Evolutionary conservation across 805 yeast genomes (phyloP).

Genomic region (Cyberlindnera suaveolens): DNA sequence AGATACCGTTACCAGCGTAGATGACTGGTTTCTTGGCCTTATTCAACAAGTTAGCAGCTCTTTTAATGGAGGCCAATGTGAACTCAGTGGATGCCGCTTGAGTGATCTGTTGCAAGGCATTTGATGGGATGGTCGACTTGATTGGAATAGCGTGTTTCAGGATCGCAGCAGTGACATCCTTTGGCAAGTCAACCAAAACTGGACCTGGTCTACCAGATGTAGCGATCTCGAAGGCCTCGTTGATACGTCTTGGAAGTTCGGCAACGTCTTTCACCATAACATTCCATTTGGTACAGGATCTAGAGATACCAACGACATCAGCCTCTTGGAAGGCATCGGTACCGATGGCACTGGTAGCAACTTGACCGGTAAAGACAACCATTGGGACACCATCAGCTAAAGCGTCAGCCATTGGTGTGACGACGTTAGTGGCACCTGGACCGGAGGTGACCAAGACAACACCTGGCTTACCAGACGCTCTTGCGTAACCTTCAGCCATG

Average conservation of each 20-base stretch:
- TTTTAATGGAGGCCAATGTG: constrained; percentile 64
- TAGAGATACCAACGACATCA: constrained; percentile 92
- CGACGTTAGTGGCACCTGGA: constrained; percentile 97
- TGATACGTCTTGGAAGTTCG: constrained; percentile 90
- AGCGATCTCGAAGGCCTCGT: constrained; percentile 97
- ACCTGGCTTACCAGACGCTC: constrained; percentile 94
- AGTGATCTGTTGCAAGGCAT: constrained; percentile 64
- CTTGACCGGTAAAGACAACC: constrained; percentile 97
- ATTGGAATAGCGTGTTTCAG: constrained; percentile 83
- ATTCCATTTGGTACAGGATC: constrained; percentile 98
- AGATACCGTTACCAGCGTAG: constrained; percentile 88
- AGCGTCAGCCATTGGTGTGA: constrained; percentile 98
- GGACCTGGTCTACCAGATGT: constrained; percentile 97
- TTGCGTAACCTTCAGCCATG: constrained; percentile 99
- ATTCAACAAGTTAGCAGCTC: constrained; percentile 75
- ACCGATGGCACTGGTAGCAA: constrained; percentile 91
- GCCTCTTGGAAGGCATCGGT: constrained; percentile 99
- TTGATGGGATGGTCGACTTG: constrained; percentile 64
- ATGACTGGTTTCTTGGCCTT: constrained; percentile 81
- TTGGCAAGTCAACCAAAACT: constrained; percentile 94
- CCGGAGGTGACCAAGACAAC: constrained; percentile 98
- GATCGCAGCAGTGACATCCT: constrained; percentile 93
- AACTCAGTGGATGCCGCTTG: constrained; percentile 65
- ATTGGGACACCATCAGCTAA: constrained; percentile 95
- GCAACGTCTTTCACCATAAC: constrained; percentile 95